These are phyloP conservation scores for Laetiporus sulphureus DNA, from an alignment of 1,284 basidiomycete genomes.

Conservation along the genomic window DNA sequence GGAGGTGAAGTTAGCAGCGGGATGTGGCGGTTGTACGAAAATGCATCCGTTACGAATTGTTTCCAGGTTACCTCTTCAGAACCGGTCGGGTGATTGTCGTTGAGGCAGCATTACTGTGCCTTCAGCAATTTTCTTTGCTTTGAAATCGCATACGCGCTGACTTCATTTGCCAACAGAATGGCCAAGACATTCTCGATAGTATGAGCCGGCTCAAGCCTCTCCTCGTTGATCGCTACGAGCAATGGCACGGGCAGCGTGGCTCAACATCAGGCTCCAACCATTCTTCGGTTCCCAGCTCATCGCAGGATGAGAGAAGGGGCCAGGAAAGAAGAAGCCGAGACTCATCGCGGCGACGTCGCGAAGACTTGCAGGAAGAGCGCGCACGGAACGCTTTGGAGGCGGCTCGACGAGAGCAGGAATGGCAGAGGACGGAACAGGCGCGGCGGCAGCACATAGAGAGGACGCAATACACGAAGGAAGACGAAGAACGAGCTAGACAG, in stretches of 20 bases:
- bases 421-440: conserved; percentile 21
- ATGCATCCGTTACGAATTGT: too few species aligned
- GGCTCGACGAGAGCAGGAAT: conserved; percentile 28
- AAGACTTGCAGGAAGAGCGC: conserved; percentile 27
- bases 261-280: conserved; percentile 13
- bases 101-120: not conserved
- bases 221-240: conserved; percentile 31
- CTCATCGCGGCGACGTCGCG: conserved; percentile 12
- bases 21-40: too few species aligned
- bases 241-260: conserved; percentile 20
- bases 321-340: too few species aligned
- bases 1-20: too few species aligned
- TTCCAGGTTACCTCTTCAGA: too few species aligned
- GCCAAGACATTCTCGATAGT: conserved; percentile 52
- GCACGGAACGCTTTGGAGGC: conserved; percentile 34
- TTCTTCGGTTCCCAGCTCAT: conserved; percentile 14
- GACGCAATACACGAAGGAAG: conserved; percentile 14
- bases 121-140: too few species aligned
- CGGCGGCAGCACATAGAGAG: conserved; percentile 18
- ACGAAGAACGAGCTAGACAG: too few species aligned
- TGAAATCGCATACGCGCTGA: conserved; percentile 4
- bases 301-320: conserved; percentile 7
- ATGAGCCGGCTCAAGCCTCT: conserved; percentile 29
- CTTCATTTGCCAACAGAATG: conserved; percentile 52
- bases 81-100: too few species aligned